Evolutionary conservation across 2,329 filamentous ascomycete genomes (phyloP).

Genomic region (Lachnellula arida): DNA sequence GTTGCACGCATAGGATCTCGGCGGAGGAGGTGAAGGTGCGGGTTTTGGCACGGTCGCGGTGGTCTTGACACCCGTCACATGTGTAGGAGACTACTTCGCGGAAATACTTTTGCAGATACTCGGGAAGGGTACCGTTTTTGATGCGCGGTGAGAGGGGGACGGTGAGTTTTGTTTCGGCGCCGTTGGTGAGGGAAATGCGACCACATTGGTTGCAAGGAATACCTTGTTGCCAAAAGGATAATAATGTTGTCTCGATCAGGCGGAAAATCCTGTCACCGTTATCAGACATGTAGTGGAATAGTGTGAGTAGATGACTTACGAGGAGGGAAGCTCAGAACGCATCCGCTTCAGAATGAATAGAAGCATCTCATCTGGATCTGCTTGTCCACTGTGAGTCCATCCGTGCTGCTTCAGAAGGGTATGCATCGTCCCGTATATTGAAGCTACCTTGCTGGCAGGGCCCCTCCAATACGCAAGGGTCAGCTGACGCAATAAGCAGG

Average conservation of each 20-base stretch:
- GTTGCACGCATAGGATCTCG: conserved; percentile 25
- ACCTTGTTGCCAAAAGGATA: conserved; percentile 10
- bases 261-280: conserved; percentile 9
- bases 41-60: conserved; percentile 8
- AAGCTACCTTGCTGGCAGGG: neutral
- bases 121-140: conserved; percentile 13
- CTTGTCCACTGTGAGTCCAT: conserved; percentile 25
- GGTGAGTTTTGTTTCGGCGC: conserved; percentile 22
- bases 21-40: conserved; percentile 22
- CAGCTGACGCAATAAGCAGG: conserved; percentile 9
- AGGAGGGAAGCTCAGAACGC: conserved; percentile 22
- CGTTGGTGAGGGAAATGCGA: conserved; percentile 16
- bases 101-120: conserved; percentile 23
- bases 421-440: conserved; percentile 8
- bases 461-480: conserved; percentile 11
- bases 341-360: conserved; percentile 25
- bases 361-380: conserved; percentile 31
- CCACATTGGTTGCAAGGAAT: conserved; percentile 25
- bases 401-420: conserved; percentile 6
- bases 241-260: conserved; percentile 20
- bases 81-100: conserved; percentile 23
- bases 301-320: conserved; percentile 15
- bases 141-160: conserved; percentile 24
- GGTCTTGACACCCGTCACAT: conserved; percentile 24
- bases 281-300: conserved; percentile 2